These are phyloP conservation scores for Cercospora citrullina DNA, from an alignment of 2,329 filamentous ascomycete species.

Conservation along the genomic window DNA sequence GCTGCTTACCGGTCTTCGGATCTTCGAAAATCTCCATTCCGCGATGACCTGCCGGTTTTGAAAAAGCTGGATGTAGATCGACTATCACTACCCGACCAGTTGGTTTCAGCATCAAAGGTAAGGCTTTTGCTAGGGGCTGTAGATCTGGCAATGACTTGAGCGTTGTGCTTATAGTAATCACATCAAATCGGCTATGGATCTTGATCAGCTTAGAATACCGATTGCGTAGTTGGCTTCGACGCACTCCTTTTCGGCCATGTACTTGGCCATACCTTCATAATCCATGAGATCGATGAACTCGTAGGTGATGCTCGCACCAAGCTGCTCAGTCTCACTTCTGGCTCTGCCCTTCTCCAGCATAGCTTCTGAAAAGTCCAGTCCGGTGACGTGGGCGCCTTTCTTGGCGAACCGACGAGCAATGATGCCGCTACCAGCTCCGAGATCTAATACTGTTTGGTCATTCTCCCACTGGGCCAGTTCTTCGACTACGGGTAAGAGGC, in stretches of 20 bases:
- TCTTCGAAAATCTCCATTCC: conserved; percentile 45
- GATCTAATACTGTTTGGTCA: conserved; percentile 45
- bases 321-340: conserved; percentile 23
- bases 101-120: conserved; percentile 46
- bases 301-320: conserved; percentile 35
- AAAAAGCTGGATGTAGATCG: conserved; percentile 53
- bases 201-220: neutral
- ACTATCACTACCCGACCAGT: conserved; percentile 43
- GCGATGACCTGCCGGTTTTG: conserved; percentile 47
- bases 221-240: neutral
- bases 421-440: conserved; percentile 55
- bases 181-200: conserved; percentile 40
- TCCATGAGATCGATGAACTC: conserved; percentile 45
- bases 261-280: conserved; percentile 35
- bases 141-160: conserved; percentile 52
- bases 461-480: conserved; percentile 38
- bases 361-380: conserved; percentile 47
- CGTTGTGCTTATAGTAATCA: conserved; percentile 50
- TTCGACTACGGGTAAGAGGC: conserved; percentile 46
- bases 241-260: conserved; percentile 25
- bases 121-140: conserved; percentile 44
- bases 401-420: conserved; percentile 49
- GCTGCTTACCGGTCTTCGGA: conserved; percentile 40
- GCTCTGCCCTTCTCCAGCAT: conserved; percentile 46
- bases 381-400: conserved; percentile 43